Conservation (phyloP, 768 basidiomycete species). For the Mycena amicta region DNA sequence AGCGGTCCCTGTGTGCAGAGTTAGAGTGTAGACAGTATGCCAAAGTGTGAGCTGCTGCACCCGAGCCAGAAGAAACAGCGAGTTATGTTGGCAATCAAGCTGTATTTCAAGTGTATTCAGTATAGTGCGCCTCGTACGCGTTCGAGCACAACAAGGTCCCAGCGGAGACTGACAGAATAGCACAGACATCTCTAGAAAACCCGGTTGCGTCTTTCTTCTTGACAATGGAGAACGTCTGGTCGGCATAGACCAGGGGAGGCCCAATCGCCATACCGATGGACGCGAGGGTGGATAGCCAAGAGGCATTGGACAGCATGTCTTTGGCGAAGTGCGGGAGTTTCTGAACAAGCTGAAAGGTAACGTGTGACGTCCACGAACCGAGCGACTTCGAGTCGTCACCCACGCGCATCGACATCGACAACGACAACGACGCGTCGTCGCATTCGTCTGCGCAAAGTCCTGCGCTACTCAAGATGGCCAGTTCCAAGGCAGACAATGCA, state of each 20-base stretch:
- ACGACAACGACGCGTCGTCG: not conserved
- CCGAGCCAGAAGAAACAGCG: slow-evolving; percentile 93
- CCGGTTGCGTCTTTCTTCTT: slow-evolving; percentile 81
- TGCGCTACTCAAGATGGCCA: not conserved
- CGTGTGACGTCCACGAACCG: too few species aligned
- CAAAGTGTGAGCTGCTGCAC: slow-evolving; percentile 28
- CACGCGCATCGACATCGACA: not conserved
- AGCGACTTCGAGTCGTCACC: too few species aligned
- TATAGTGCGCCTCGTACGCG: too few species aligned
- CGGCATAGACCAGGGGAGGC: slow-evolving; percentile 60
- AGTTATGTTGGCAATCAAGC: slow-evolving; percentile 81
- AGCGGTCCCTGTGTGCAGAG: slow-evolving; percentile 48
- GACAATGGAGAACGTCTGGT: slow-evolving; percentile 72
- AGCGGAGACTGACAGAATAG: slow-evolving; percentile 58
- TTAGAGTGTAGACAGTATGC: not conserved
- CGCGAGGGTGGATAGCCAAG: slow-evolving; percentile 70
- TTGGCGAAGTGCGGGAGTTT: too few species aligned
- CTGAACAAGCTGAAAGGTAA: too few species aligned
- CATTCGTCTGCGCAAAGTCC: slow-evolving; percentile 1
- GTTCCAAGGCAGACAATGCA: slow-evolving; percentile 7
- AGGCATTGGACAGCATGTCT: slow-evolving; percentile 30
- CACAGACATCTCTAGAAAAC: slow-evolving; percentile 86
- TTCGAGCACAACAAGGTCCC: too few species aligned
- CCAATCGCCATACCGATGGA: slow-evolving; percentile 85
- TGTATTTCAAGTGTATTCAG: slow-evolving; percentile 33